These are phyloP conservation scores for Linnemannia hyalina DNA, from an alignment of 192 early-diverging fungal genomes.

Conservation along the genomic window DNA sequence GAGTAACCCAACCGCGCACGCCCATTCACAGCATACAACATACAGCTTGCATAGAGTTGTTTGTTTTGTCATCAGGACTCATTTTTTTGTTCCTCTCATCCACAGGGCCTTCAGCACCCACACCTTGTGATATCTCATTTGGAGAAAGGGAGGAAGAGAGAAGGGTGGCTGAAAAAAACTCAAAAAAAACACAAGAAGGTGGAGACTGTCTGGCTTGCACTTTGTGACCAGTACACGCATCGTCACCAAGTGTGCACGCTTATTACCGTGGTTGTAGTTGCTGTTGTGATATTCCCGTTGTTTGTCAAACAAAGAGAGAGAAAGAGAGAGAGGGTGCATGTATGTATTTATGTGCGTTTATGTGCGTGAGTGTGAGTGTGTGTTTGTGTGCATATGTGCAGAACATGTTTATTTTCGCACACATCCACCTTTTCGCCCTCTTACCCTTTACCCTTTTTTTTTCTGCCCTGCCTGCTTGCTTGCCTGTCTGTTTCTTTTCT, in stretches of 20 bases:
- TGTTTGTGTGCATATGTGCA: neutral
- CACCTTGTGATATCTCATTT: neutral
- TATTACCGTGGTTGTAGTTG: too few species aligned
- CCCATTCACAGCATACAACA: neutral
- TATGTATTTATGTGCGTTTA: neutral
- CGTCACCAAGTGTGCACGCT: neutral
- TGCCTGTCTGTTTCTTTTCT: neutral
- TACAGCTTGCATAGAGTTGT: neutral
- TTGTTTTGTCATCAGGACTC: neutral
- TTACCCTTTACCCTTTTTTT: neutral
- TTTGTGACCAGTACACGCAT: neutral
- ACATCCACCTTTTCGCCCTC: neutral
- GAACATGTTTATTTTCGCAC: neutral
- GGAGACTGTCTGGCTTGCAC: neutral
- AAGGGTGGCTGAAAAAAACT: neutral
- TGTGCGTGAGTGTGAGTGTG: neutral
- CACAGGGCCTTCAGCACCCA: neutral
- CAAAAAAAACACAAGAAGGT: neutral
- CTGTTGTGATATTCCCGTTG: neutral
- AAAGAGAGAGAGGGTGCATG: neutral
- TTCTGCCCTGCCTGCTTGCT: neutral
- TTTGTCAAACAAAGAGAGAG: neutral
- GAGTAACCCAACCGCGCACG: neutral
- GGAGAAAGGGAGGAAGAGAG: neutral
- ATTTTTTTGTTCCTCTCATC: neutral